These are phyloP conservation scores for Mycotypha africana DNA, from an alignment of 371 early-diverging fungal species.

Conservation along the genomic window DNA sequence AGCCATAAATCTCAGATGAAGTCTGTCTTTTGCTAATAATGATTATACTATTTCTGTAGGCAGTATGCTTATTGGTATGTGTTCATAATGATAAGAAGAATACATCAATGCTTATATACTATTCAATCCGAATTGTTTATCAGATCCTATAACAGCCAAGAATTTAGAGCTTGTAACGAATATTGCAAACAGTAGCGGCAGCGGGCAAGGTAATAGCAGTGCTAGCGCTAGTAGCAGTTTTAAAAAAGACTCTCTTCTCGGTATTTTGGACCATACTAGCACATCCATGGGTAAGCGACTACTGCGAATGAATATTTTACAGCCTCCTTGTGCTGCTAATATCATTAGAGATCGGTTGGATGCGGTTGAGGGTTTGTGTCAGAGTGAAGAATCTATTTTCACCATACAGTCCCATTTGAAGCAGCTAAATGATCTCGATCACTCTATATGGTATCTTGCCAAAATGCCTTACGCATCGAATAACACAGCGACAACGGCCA, in stretches of 20 bases:
- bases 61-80: constrained; percentile 56
- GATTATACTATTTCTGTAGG: too few relatives aligned
- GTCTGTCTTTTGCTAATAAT: too few relatives aligned
- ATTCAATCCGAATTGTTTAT: too few relatives aligned
- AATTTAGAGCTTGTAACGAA: constrained; percentile 65
- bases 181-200: constrained; percentile 26
- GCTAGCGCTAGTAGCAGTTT: too few relatives aligned
- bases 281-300: constrained; percentile 75
- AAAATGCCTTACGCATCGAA: constrained; percentile 5
- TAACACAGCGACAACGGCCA: constrained; percentile 1
- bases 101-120: neutral
- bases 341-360: constrained; percentile 42
- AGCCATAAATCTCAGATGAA: too few relatives aligned
- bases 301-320: constrained; percentile 68
- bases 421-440: constrained; percentile 23
- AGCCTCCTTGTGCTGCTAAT: constrained; percentile 47
- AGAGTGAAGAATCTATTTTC: constrained; percentile 29
- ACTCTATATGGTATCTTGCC: constrained; percentile 18
- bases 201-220: too few relatives aligned
- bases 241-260: constrained; percentile 43
- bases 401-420: constrained; percentile 26
- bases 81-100: too few relatives aligned
- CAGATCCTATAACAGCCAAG: constrained; percentile 48
- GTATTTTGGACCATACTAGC: constrained; percentile 50
- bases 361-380: constrained; percentile 45